Base-by-base conservation (phyloP, 208 protist species). In the Trypanosoma avium region DNA sequence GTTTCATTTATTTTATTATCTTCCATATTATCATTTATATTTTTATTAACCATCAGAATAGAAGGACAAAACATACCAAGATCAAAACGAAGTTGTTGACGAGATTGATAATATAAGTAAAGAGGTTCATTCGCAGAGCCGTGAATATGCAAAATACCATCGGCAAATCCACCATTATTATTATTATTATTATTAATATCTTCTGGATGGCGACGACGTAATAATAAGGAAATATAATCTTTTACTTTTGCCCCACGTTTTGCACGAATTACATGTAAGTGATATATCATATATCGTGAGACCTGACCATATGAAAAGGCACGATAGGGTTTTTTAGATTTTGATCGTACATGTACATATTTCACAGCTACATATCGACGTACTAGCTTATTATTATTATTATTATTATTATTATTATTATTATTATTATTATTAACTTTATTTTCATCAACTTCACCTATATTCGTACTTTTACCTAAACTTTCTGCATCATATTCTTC, bases 51-150 rank as follows among this genome's bases (percentile, higher is more conserved):
- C 1, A 24, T 35, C 22, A 15, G 32, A 17, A 73, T 32, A 32
- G 36, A 61, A 24, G 67, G 59, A 24, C 38, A 67, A 30, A 53
- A 3, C 5, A 22, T 29, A 33, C 69, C 66, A n/a, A 81, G 60
- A 19, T 45, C 65, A 54, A 88, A 83, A 24, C 78, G 79, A 13
- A 83, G 70, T 49, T 81, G 71, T 7, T 58, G 50, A 27, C 75
- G 75, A 26, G 75, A 71, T 30, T 61, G 75, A 64, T 88, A 85
- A 40, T 70, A 77, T 8, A 79, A 47, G 58, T 78, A 82, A 19
- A 85, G 63, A 15, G 1, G 24, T 36, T 36, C 50, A 15, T 38
- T 36, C 1, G 73, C 55, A 3, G 73, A 48, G 27, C 75, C 82
- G 27, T 82, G 68, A 38, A 85, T 56, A 47, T 52, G 60, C 53